phyloP scores from a whole-genome alignment of 2,329 filamentous ascomycete genomes.

The Trichophyton benhamiae region DNA sequence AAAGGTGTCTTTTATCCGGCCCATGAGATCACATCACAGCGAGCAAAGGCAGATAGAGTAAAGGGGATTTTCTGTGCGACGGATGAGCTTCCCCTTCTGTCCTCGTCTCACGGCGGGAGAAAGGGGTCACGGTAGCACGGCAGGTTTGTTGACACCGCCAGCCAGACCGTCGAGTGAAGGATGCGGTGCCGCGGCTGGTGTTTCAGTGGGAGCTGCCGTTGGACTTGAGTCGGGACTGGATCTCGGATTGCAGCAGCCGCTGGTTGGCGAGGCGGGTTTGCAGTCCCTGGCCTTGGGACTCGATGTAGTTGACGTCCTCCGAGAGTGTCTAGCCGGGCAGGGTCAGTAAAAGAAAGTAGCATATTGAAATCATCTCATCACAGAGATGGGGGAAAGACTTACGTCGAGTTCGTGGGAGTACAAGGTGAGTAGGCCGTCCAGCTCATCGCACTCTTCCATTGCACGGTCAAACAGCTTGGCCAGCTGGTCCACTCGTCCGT shows the following conservation, averaged over 20 bases:
- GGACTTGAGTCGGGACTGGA: slow-evolving; percentile 82
- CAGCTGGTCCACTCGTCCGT: slow-evolving; percentile 78
- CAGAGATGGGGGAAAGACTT: slow-evolving; percentile 29
- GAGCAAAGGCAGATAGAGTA: background rate
- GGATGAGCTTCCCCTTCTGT: background rate
- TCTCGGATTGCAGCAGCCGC: slow-evolving; percentile 78
- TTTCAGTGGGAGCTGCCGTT: slow-evolving; percentile 38
- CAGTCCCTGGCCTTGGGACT: slow-evolving; percentile 90
- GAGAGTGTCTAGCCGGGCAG: slow-evolving; percentile 57
- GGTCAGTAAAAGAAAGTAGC: background rate
- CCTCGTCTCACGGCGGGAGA: background rate
- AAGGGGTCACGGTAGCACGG: background rate
- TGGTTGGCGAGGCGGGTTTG: slow-evolving; percentile 97
- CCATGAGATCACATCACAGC: background rate
- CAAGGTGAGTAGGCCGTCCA: slow-evolving; percentile 84
- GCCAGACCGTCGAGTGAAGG: background rate
- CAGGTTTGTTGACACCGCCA: background rate
- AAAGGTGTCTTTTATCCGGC: background rate
- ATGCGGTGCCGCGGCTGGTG: background rate
- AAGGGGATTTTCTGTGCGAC: background rate
- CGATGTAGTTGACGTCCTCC: slow-evolving; percentile 93
- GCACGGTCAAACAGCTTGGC: slow-evolving; percentile 75
- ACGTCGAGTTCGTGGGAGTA: slow-evolving; percentile 91
- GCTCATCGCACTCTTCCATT: slow-evolving; percentile 90
- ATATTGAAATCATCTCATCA: too few species aligned